Evolutionary conservation across 345 rosid species (phyloP).

Genomic region (Bruguiera gymnorhiza): DNA sequence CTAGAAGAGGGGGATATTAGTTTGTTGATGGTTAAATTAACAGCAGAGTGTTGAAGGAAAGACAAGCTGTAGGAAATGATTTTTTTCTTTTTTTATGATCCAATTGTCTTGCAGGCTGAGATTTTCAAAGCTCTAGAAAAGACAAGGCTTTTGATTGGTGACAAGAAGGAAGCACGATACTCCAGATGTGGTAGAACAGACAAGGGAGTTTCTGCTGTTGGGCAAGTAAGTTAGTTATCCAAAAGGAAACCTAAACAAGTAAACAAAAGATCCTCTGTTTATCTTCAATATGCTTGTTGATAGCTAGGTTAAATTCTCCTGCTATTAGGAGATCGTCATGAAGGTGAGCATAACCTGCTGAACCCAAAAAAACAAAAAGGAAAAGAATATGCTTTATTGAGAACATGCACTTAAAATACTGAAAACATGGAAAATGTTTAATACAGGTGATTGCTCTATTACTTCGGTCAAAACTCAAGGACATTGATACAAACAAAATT

Average conservation of each 20-base stretch:
- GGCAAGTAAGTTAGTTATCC: constrained; percentile 53
- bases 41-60: too few species aligned
- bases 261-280: too few species aligned
- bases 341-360: background rate
- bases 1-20: constrained; percentile 5
- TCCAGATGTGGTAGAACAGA: constrained; percentile 97
- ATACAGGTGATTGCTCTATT: constrained; percentile 81
- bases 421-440: constrained; percentile 19
- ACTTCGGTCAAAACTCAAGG: constrained; percentile 64
- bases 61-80: constrained; percentile 2
- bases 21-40: constrained; percentile 4
- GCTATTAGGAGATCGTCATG: background rate
- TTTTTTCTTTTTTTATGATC: constrained; percentile 6
- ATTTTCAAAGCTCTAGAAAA: constrained; percentile 78
- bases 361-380: background rate
- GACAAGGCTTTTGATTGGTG: constrained; percentile 75
- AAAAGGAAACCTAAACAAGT: background rate
- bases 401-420: constrained; percentile 5
- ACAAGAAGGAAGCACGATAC: constrained; percentile 67
- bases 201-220: constrained; percentile 91
- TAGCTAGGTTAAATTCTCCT: too few species aligned
- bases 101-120: constrained; percentile 61
- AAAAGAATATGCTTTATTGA: background rate
- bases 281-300: too few species aligned
- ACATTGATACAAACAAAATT: constrained; percentile 22